A percentile compares a stretch with the other conserved stretches of the same genome.
phyloP scores from a whole-genome alignment of 495 filamentous ascomycete species.

The Neurospora sp. region DNA sequence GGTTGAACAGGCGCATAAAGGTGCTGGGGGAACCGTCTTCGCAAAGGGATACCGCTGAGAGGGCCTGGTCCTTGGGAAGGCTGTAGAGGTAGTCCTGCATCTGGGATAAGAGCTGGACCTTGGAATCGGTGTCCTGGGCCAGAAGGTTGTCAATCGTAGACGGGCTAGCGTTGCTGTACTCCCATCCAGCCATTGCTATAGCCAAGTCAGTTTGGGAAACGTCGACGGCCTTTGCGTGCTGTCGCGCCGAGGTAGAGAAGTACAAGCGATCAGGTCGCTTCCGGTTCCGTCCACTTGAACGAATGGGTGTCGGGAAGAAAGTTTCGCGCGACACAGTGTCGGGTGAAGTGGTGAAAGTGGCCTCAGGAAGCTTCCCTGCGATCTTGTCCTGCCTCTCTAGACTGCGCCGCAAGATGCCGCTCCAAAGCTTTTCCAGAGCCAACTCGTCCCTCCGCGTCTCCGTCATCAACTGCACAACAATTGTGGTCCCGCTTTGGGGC shows the following conservation, averaged over 20 bases:
- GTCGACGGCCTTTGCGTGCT: not conserved
- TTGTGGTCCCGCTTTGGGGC: constrained; percentile 38
- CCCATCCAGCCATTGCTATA: not conserved
- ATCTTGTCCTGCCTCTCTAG: constrained; percentile 5
- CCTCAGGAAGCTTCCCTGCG: not conserved
- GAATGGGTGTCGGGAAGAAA: not conserved
- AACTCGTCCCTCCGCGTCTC: constrained; percentile 75
- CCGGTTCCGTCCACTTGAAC: not conserved
- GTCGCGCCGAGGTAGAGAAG: constrained; percentile 19
- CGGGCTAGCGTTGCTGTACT: constrained; percentile 22
- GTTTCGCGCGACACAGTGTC: not conserved
- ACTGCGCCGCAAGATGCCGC: constrained; percentile 19
- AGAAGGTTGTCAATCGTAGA: constrained; percentile 3
- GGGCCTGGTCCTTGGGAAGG: not conserved
- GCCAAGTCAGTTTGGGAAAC: not conserved
- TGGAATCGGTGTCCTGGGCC: constrained; percentile 14
- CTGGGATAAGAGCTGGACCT: constrained; percentile 13
- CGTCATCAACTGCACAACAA: constrained; percentile 88
- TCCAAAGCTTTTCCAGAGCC: constrained; percentile 76
- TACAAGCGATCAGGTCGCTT: not conserved
- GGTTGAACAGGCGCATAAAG: constrained; percentile 17
- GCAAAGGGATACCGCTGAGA: not conserved
- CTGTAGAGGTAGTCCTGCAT: constrained; percentile 11
- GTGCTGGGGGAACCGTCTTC: not conserved
- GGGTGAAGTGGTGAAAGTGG: not conserved